Evolutionary conservation across 257 asterid species (phyloP).

Genomic region (Solanum neorickii): DNA sequence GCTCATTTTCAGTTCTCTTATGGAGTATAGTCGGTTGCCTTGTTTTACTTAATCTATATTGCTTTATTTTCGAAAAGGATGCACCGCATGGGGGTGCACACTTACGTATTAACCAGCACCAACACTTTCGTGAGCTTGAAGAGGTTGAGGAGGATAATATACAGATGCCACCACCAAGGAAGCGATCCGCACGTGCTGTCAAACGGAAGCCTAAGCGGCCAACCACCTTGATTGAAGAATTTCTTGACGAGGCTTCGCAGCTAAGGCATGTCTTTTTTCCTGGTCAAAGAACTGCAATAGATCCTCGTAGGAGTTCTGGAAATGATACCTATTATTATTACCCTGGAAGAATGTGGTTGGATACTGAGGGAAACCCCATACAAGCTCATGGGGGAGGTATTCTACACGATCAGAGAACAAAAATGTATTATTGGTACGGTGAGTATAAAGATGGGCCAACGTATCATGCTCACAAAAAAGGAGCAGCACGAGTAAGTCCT

Average conservation of each 20-base stretch:
- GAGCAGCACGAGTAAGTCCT: conserved; percentile 87
- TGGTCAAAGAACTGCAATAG: conserved; percentile 37
- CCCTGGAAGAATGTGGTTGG: conserved; percentile 92
- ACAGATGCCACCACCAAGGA: conserved; percentile 69
- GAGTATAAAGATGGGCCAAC: conserved; percentile 98
- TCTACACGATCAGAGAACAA: conserved; percentile 55
- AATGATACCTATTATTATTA: conserved; percentile 47
- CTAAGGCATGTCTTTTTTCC: conserved; percentile 84
- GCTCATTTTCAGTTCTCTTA: conserved; percentile 29
- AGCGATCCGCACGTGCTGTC: conserved; percentile 82
- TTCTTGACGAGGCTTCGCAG: conserved; percentile 79
- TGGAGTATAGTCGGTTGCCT: conserved; percentile 67
- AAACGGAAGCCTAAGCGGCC: conserved; percentile 67
- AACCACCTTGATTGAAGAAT: conserved; percentile 69
- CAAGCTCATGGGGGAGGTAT: conserved; percentile 99
- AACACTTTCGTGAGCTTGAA: conserved; percentile 51
- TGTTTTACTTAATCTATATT: conserved; percentile 51
- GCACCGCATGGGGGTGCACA: conserved; percentile 14
- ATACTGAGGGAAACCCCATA: conserved; percentile 86
- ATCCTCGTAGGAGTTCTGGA: conserved; percentile 39
- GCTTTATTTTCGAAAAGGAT: conserved; percentile 23
- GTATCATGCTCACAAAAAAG: conserved; percentile 85
- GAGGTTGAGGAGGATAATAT: conserved; percentile 80
- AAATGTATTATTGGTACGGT: conserved; percentile 90
- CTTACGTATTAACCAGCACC: conserved; percentile 14